A percentile compares a stretch with the other conserved stretches of the same genome.
These are phyloP conservation scores for Astraeus odoratus DNA, from an alignment of 768 basidiomycete genomes.

Conservation along the genomic window DNA sequence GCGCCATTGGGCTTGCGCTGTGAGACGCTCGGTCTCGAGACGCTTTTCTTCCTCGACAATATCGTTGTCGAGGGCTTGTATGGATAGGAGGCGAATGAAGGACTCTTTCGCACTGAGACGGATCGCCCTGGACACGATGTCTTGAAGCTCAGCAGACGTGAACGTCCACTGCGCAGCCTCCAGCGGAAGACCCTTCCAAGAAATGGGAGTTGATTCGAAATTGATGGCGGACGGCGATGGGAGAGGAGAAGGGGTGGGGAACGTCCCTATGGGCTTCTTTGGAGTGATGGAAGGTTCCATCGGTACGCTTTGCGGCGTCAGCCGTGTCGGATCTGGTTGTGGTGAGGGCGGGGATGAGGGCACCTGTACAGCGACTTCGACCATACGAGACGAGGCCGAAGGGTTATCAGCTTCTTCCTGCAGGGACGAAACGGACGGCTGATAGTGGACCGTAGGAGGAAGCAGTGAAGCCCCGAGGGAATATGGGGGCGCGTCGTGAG, in stretches of 20 bases:
- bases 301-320: slow-evolving; percentile 3
- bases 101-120: slow-evolving; percentile 61
- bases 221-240: slow-evolving; percentile 43
- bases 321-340: slow-evolving; percentile 11
- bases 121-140: slow-evolving; percentile 66
- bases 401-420: neutral
- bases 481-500: neutral
- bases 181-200: slow-evolving; percentile 62
- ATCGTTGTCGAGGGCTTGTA: slow-evolving; percentile 52
- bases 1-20: slow-evolving; percentile 59
- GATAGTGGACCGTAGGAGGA: slow-evolving; percentile 1
- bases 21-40: slow-evolving; percentile 43
- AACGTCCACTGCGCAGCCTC: slow-evolving; percentile 63
- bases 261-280: slow-evolving; percentile 16
- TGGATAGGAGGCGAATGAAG: slow-evolving; percentile 62
- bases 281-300: slow-evolving; percentile 3
- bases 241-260: slow-evolving; percentile 27
- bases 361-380: slow-evolving; percentile 13
- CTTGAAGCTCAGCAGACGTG: slow-evolving; percentile 50
- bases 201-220: slow-evolving; percentile 51
- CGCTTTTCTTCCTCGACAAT: slow-evolving; percentile 55
- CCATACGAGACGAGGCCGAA: neutral
- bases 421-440: neutral
- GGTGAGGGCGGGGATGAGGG: neutral
- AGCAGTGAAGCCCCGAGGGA: slow-evolving; percentile 2